Conservation (phyloP, 1,139 yeast genomes). For the Torulaspora pretoriensis region DNA sequence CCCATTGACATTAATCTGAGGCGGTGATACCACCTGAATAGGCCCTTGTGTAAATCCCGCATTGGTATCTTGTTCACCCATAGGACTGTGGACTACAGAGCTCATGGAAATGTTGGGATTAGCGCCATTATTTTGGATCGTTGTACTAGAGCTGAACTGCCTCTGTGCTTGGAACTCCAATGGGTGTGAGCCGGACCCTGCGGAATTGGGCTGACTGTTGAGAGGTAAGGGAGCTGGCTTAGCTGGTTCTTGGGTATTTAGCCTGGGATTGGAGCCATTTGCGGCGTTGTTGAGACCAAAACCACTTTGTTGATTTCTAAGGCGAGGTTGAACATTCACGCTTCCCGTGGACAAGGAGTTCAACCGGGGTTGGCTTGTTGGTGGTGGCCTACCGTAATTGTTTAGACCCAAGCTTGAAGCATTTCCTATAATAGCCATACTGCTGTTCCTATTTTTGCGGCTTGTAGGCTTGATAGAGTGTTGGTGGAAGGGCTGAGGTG, state of each 20-base stretch:
- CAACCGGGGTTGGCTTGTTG: constrained; percentile 22
- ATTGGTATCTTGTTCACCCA: constrained; percentile 9
- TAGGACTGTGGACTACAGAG: constrained; percentile 29
- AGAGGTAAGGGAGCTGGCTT: constrained; percentile 13
- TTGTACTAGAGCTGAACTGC: constrained; percentile 25
- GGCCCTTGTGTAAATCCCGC: constrained; percentile 3
- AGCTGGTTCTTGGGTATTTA: constrained; percentile 13
- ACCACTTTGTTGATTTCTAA: constrained; percentile 11
- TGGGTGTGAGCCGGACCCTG: constrained; percentile 4
- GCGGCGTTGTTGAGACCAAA: constrained; percentile 6
- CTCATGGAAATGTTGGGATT: constrained; percentile 26
- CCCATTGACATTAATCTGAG: constrained; percentile 13
- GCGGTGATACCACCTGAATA: constrained; percentile 11
- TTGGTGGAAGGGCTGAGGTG: constrained; percentile 19
- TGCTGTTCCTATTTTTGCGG: constrained; percentile 36
- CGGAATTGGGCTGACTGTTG: constrained; percentile 5
- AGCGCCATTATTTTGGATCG: constrained; percentile 7
- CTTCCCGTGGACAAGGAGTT: constrained; percentile 22
- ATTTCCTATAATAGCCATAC: constrained; percentile 33
- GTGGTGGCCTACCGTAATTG: constrained; percentile 19
- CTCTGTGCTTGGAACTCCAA: constrained; percentile 17
- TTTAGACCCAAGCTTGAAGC: constrained; percentile 32
- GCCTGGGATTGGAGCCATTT: constrained; percentile 11
- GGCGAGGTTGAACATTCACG: constrained; percentile 11
- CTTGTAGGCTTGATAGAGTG: constrained; percentile 36